Conservation (phyloP, 2,329 filamentous ascomycete species). For the Metarhizium rileyi region DNA sequence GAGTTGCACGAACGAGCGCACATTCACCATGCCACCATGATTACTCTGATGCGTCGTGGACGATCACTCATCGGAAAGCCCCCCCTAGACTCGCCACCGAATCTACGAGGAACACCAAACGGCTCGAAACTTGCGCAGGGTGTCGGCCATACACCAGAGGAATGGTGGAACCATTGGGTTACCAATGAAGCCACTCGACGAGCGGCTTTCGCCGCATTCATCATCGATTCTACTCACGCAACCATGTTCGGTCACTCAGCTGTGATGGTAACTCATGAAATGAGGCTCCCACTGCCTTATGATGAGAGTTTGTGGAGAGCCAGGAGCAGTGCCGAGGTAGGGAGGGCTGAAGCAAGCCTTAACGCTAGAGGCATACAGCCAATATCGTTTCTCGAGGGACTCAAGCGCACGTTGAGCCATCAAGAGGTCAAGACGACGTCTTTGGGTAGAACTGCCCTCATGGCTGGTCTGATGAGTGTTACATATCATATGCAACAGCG, state of each 20-base stretch:
- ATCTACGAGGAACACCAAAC: conserved; percentile 41
- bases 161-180: conserved; percentile 96
- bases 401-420: conserved; percentile 82
- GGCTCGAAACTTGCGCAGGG: conserved; percentile 52
- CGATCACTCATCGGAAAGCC: conserved; percentile 83
- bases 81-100: conserved; percentile 74
- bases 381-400: conserved; percentile 78
- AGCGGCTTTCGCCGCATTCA: conserved; percentile 86
- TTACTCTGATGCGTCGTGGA: conserved; percentile 90
- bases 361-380: conserved; percentile 74
- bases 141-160: conserved; percentile 65
- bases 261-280: conserved; percentile 94
- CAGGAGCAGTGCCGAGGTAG: conserved; percentile 77
- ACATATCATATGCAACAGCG: conserved; percentile 98
- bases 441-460: conserved; percentile 85
- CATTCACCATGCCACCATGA: conserved; percentile 91
- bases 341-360: conserved; percentile 70
- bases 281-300: conserved; percentile 82
- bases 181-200: conserved; percentile 83
- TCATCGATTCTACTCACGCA: conserved; percentile 90
- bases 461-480: conserved; percentile 87
- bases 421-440: conserved; percentile 82
- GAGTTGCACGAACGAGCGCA: conserved; percentile 89
- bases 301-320: conserved; percentile 91
- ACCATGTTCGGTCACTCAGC: conserved; percentile 98